These are phyloP conservation scores for Closterium sp. DNA, from an alignment of 139 green algal genomes.

Conservation along the genomic window DNA sequence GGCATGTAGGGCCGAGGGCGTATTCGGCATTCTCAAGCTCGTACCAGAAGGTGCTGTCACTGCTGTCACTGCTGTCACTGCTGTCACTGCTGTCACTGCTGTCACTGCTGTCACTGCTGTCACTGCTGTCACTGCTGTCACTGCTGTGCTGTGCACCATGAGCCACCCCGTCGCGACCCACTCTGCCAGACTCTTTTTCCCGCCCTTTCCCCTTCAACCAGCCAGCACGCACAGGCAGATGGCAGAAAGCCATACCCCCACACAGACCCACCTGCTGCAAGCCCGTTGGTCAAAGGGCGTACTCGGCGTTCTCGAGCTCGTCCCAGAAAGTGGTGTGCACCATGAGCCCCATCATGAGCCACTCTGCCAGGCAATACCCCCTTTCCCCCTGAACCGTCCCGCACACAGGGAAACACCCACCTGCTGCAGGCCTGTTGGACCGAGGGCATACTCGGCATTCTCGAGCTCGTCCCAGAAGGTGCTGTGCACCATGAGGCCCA, in stretches of 20 bases:
- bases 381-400: too few relatives aligned
- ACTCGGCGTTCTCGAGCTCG: conserved; percentile 5
- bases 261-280: conserved; percentile 41
- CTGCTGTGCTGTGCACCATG: neutral
- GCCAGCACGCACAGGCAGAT: too few relatives aligned
- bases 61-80: too few relatives aligned
- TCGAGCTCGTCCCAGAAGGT: too few relatives aligned
- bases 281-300: conserved; percentile 26
- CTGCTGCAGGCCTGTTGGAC: neutral
- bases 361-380: conserved; percentile 4
- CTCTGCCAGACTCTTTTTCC: neutral
- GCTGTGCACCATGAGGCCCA: neutral
- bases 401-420: neutral
- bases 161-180: neutral
- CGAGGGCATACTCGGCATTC: too few relatives aligned
- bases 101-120: too few relatives aligned
- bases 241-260: too few relatives aligned
- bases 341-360: conserved; percentile 34
- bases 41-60: too few relatives aligned
- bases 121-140: too few relatives aligned
- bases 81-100: too few relatives aligned
- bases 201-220: neutral
- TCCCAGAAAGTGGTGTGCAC: conserved; percentile 31
- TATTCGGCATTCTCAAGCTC: too few relatives aligned
- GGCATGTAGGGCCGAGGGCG: neutral